Evolutionary conservation across 2,329 filamentous ascomycete species (phyloP), one percentile per base, ranked within the genome.

Genomic region (Macrophomina phaseolina): DNA sequence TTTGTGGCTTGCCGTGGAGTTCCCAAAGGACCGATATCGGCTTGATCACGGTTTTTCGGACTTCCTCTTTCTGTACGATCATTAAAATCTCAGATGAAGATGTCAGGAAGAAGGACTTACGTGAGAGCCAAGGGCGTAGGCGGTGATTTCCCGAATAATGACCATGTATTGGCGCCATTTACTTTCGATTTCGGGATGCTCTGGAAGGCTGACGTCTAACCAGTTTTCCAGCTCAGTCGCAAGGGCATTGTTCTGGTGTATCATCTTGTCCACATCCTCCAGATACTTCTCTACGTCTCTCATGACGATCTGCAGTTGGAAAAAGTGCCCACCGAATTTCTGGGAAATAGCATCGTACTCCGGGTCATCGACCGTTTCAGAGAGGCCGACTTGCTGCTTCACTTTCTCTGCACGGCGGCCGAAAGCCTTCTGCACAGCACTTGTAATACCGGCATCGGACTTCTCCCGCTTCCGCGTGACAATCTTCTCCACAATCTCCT

Each of bases 251-350:
- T 97, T 93, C 70, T 92, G 90, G 67, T 91, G 87, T 60, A 97
- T 90, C 69, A 92, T 93, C n/a, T 86, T 87, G 8, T 91, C 88
- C 3, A 92, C 88, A 66, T 94, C 90, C n/a, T 90, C 87, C 4
- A 93, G 90, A 77, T 98, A 98, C 73, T 90, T 93, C 74, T 97
- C 93, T n/a, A 97, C 91, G 76, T 98, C 95, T 67, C 94, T 89
- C 74, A 96, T 89, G 49, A 97, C 92, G 46, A 99, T 91, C 75
- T 98, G 94, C 34, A 98, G 82, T 68, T 94, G 91, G 69, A 97
- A 90, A 78, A 93, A 97, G 76, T 97, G 94, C 69, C 97, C 93
- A 38, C 92, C 90, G 73, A 97, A 98, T 73, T 89, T 92, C 75
- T 97, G 92, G 68, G 94, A 89, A 34, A 95, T 82, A 70, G 90